phyloP scores from a whole-genome alignment of 768 basidiomycete genomes.

The Hebeloma cylindrosporum region DNA sequence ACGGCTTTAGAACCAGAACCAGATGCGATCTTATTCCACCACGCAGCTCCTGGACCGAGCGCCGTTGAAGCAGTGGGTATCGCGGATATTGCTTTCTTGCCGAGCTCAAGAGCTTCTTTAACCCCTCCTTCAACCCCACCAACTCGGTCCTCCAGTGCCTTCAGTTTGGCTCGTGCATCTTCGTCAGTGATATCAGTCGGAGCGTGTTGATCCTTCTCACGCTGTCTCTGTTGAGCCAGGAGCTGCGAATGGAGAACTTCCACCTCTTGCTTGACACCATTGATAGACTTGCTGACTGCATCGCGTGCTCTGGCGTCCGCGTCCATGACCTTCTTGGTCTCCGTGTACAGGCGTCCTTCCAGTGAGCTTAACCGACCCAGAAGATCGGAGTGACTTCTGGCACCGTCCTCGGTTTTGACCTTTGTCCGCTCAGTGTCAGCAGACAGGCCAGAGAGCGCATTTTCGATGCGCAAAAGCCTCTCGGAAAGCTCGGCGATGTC shows the following conservation, averaged over 20 bases:
- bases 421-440: conserved; percentile 52
- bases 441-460: conserved; percentile 58
- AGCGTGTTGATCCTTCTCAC: conserved; percentile 23
- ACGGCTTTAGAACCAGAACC: conserved; percentile 45
- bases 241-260: conserved; percentile 43
- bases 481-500: conserved; percentile 65
- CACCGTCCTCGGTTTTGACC: conserved; percentile 52
- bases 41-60: conserved; percentile 43
- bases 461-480: conserved; percentile 65
- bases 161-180: conserved; percentile 55
- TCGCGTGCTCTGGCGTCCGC: conserved; percentile 55
- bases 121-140: conserved; percentile 60
- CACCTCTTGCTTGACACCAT: conserved; percentile 55
- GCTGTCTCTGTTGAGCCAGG: conserved; percentile 26
- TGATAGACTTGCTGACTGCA: conserved; percentile 45
- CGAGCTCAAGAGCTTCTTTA: conserved; percentile 67
- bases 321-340: conserved; percentile 38
- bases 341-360: conserved; percentile 47
- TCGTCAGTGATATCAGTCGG: conserved; percentile 41
- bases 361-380: conserved; percentile 53
- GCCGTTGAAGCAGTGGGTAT: conserved; percentile 23
- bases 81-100: conserved; percentile 45
- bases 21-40: conserved; percentile 70
- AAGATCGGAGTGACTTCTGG: conserved; percentile 51
- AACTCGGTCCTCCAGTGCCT: conserved; percentile 61